Percentiles rank a stretch among this genome's conserved stretches.
phyloP scores from a whole-genome alignment of 192 early-diverging fungal species.

The Backusella mclennaniae region DNA sequence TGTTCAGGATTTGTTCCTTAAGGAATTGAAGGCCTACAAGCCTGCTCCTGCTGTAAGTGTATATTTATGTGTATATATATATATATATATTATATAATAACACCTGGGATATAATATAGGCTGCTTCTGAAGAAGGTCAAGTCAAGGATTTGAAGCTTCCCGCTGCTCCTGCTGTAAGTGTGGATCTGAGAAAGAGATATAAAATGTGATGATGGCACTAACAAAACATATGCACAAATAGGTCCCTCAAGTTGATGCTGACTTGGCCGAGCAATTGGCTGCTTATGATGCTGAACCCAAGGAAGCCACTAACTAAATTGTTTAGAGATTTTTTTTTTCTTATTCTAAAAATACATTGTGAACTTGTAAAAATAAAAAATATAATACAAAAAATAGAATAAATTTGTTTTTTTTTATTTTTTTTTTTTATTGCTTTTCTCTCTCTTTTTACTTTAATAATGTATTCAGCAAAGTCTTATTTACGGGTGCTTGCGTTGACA shows the following conservation, averaged over 20 bases:
- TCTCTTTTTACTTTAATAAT: too few relatives aligned
- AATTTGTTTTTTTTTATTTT: neutral
- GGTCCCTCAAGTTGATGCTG: conserved; percentile 29
- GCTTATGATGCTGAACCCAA: conserved; percentile 31
- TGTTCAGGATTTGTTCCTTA: conserved; percentile 48
- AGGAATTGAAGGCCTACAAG: conserved; percentile 57
- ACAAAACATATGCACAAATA: neutral
- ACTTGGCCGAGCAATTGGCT: conserved; percentile 32
- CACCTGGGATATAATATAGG: neutral
- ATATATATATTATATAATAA: neutral
- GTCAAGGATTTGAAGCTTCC: conserved; percentile 36
- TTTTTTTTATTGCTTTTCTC: neutral
- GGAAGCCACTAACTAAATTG: conserved; percentile 11
- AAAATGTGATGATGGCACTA: neutral
- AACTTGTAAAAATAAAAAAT: neutral
- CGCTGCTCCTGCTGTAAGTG: conserved; percentile 25
- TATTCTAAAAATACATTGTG: neutral
- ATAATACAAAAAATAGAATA: neutral
- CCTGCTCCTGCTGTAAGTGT: conserved; percentile 45
- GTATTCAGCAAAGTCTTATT: neutral
- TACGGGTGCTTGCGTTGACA: neutral
- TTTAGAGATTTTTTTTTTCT: conserved; percentile 2
- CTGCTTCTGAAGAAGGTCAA: conserved; percentile 15
- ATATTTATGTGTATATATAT: neutral
- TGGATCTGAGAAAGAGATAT: neutral